phyloP scores from a whole-genome alignment of 176 grass and related monocot species.

The Tillandsia leiboldiana region DNA sequence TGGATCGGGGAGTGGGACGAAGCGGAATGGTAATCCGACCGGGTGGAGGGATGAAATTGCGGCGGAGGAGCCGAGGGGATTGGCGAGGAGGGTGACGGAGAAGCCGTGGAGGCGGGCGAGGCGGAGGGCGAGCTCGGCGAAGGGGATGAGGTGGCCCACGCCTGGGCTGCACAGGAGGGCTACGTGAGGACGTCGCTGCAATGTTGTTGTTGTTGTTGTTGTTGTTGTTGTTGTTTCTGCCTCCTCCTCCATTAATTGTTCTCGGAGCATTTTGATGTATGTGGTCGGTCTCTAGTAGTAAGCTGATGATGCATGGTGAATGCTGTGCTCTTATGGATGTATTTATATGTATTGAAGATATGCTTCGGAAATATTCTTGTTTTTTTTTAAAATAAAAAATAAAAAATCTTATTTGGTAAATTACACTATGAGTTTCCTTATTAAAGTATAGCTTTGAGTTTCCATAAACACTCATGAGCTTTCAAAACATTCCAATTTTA shows the following conservation, averaged over 20 bases:
- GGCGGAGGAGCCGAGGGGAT: neutral
- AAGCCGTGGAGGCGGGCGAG: neutral
- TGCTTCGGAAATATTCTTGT: too few relatives aligned
- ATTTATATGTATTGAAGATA: too few relatives aligned
- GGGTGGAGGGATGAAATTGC: neutral
- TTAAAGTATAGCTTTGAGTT: too few relatives aligned
- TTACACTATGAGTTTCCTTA: too few relatives aligned
- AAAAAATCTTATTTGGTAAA: too few relatives aligned
- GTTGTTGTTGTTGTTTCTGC: neutral
- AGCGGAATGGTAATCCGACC: neutral
- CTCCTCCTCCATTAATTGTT: neutral
- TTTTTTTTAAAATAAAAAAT: too few relatives aligned
- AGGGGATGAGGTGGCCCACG: constrained; percentile 30
- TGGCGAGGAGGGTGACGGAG: constrained; percentile 14
- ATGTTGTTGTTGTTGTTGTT: neutral
- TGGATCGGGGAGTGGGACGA: constrained; percentile 3
- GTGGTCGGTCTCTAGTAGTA: too few relatives aligned
- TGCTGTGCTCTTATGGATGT: too few relatives aligned
- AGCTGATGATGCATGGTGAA: too few relatives aligned
- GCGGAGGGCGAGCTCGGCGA: constrained; percentile 6
- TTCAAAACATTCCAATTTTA: too few relatives aligned
- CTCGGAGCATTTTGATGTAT: neutral
- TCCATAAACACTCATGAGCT: too few relatives aligned
- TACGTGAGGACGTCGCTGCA: constrained; percentile 15
- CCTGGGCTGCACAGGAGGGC: constrained; percentile 15